Evolutionary conservation across 257 asterid species (phyloP), one percentile per base, ranked within the genome.

Genomic region (Oldenlandia corymbosa): DNA sequence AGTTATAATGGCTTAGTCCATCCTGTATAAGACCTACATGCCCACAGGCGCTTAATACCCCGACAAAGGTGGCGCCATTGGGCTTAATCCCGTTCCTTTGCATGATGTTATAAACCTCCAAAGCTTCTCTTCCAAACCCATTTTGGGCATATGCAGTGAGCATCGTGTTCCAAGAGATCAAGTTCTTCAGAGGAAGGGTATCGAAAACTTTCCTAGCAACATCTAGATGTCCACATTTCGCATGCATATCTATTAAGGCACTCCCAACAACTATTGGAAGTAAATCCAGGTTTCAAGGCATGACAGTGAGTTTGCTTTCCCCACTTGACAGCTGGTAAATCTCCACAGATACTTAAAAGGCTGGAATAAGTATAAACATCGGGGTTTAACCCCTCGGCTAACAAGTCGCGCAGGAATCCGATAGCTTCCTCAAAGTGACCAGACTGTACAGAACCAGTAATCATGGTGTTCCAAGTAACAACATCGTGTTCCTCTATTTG

Each of bases 101-200:
- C 97, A 90, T 87, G 26, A 54, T n/a, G 13, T 72, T 61, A 27
- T 79, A 90, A 60, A 85, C 70, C 68, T 80, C 83, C 51, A 90
- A 58, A 71, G 97, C 95, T 73, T 85, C 85, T 62, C 58, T 69
- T 13, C 85, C 91, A 32, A 71, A 80, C 13, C 97, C 97, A 31
- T 90, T 94, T 10, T 83, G 94, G 4, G 95, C 86, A 58, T 87
- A 90, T 51, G 92, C 95, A 23, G 79, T 64, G 50, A 90, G 76
- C 82, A 90, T 85, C 30, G 91, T 73, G 68, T 88, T 90, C 97
- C 97, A 90, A 4, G 92, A 80, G 49, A 90, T 84, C 27, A 78
- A 68, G 71, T 83, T 85, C 72, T 72, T 88, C 11, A 30, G 46
- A 9, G 85, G 83, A 65, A 90, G 83, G 32, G 31, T 20, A 60